Evolutionary conservation across 2,329 filamentous ascomycete species (phyloP), one percentile per base, ranked within the genome.

Genomic region (Talaromyces sp.): DNA sequence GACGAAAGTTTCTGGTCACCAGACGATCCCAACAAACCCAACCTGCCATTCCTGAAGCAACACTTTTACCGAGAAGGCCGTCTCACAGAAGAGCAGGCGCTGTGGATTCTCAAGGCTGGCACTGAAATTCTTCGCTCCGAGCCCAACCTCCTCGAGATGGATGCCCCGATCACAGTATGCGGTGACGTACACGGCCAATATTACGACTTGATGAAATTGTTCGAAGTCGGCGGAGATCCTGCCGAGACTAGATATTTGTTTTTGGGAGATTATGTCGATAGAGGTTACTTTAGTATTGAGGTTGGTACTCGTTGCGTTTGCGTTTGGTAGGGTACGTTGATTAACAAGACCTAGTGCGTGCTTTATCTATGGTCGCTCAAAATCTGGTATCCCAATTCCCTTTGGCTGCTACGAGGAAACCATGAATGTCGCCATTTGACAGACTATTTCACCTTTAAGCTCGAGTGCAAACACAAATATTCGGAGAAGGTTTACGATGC

Each of bases 391-490:
- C 95, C 95, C 62, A 93, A 98, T 80, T 94, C 92, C 22, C 88
- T 99, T 65, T 99, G 95, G 95, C 85, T 99, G 71, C 87, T 99
- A 71, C 91, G 95, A 73, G 95, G 95, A 71, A 99, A 99, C 81
- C 95, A 99, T 82, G 95, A 99, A 82, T 99, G 95, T 80, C 90
- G 95, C 74, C 95, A 99, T 83, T 86, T 99, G 85, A 99, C 95
- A 65, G 95, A 99, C 78, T 99, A 99, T 85, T 99, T 99, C 82
- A 99, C 95, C 67, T 99, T 99, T 85, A 98, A 99, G 85, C 89
- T 99, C 66, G 95, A 99, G 80, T 99, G 95, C 86, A 97, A 97
- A 83, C 95, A 99, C 87, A 99, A 99, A 80, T 99, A 99, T 82
- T 97, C 92, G 39, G 95, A 98, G 82, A 87, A 87, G 69, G 87